These are phyloP conservation scores for Gossypium trilobum DNA, from an alignment of 441 rosid genomes.

Conservation along the genomic window DNA sequence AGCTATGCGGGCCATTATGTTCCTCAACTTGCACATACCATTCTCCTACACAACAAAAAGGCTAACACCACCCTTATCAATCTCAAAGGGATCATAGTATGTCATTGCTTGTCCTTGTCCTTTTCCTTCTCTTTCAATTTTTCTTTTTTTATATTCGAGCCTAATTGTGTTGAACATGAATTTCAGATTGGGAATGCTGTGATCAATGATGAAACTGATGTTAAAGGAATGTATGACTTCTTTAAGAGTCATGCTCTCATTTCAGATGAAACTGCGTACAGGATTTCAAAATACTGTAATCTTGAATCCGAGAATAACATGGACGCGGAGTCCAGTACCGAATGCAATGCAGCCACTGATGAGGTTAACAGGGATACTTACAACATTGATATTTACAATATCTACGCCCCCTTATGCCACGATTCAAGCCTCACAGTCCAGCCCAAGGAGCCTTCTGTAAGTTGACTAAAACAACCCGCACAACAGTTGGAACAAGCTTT, in stretches of 20 bases:
- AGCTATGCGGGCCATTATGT: slow-evolving; percentile 88
- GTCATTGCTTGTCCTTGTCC: neutral
- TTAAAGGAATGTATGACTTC: slow-evolving; percentile 55
- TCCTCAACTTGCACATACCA: slow-evolving; percentile 74
- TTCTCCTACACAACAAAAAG: slow-evolving; percentile 42
- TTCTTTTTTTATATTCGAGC: neutral
- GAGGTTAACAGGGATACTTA: slow-evolving; percentile 13
- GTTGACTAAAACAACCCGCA: neutral
- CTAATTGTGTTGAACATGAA: no score
- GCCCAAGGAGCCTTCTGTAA: slow-evolving; percentile 40
- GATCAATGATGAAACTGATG: slow-evolving; percentile 60
- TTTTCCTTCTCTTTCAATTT: neutral
- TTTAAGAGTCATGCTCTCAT: slow-evolving; percentile 51
- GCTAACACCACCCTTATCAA: slow-evolving; percentile 43
- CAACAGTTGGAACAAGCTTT: neutral
- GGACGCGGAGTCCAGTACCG: slow-evolving; percentile 15
- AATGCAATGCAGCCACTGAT: slow-evolving; percentile 31
- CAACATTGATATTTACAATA: slow-evolving; percentile 54
- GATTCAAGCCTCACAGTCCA: slow-evolving; percentile 34
- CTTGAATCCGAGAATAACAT: slow-evolving; percentile 30
- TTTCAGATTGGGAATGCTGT: slow-evolving; percentile 77
- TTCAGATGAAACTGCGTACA: slow-evolving; percentile 31
- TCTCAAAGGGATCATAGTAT: slow-evolving; percentile 75
- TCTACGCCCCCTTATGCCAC: slow-evolving; percentile 56
- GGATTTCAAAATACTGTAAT: slow-evolving; percentile 36